phyloP scores from a whole-genome alignment of 1,139 yeast genomes.

The Yarrowia galli region DNA sequence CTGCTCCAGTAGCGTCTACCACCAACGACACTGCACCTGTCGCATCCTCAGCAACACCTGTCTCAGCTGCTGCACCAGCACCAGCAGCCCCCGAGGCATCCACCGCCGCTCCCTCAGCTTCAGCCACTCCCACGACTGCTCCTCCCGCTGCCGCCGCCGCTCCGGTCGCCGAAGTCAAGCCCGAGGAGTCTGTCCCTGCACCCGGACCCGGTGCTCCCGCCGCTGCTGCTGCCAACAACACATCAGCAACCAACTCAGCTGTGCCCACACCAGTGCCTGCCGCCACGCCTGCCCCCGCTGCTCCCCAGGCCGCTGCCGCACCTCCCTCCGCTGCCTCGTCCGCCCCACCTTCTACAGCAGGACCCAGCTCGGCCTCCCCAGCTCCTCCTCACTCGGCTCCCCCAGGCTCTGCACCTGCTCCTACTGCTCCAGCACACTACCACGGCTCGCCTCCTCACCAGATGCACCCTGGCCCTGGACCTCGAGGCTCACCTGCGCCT shows the following conservation, averaged over 20 bases:
- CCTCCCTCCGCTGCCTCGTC: background rate
- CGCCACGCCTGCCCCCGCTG: background rate
- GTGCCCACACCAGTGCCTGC: constrained; percentile 20
- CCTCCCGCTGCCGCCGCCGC: background rate
- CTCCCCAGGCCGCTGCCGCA: background rate
- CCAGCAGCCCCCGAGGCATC: background rate
- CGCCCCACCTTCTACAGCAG: constrained; percentile 1
- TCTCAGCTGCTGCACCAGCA: background rate
- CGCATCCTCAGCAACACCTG: constrained; percentile 11
- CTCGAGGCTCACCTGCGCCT: constrained; percentile 40
- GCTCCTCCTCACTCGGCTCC: constrained; percentile 21
- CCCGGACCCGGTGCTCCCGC: constrained; percentile 8
- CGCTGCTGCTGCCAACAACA: constrained; percentile 1
- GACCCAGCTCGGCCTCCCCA: constrained; percentile 16
- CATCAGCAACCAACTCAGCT: background rate
- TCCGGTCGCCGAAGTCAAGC: background rate
- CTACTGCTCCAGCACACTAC: constrained; percentile 13
- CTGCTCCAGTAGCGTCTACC: background rate
- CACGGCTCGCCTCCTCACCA: constrained; percentile 41
- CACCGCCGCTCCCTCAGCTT: background rate
- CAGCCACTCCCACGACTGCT: background rate
- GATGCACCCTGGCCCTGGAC: constrained; percentile 43
- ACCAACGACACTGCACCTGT: background rate
- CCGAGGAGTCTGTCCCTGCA: constrained; percentile 27
- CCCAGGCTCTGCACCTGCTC: constrained; percentile 16